These are phyloP conservation scores for Peronospora destructor DNA, from an alignment of 352 stramenopile genomes.

Conservation along the genomic window DNA sequence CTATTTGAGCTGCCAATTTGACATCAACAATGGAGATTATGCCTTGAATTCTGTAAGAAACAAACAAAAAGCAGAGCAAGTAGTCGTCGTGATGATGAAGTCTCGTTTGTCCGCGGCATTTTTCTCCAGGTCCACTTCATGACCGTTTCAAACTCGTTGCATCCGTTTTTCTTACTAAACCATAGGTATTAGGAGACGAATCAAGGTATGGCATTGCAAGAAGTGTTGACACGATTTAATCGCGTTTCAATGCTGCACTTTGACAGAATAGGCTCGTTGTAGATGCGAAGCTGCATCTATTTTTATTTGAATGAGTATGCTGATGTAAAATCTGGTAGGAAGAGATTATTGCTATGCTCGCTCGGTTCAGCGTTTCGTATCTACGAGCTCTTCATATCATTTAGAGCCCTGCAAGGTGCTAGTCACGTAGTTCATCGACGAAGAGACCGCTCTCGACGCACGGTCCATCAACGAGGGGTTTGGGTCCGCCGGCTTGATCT, in stretches of 20 bases:
- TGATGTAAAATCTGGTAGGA: too few relatives aligned
- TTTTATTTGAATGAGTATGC: too few relatives aligned
- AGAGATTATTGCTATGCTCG: not conserved
- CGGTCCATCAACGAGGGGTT: constrained; percentile 28
- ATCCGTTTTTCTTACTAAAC: constrained; percentile 62
- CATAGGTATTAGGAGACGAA: too few relatives aligned
- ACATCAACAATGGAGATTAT: constrained; percentile 75
- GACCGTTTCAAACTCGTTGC: constrained; percentile 64
- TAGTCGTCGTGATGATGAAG: constrained; percentile 77
- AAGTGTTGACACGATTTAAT: too few relatives aligned
- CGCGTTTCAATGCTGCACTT: too few relatives aligned
- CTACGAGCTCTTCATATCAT: constrained; percentile 2
- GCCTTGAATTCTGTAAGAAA: constrained; percentile 62
- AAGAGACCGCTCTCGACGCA: constrained; percentile 10
- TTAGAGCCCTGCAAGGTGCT: constrained; percentile 7
- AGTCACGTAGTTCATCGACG: constrained; percentile 15
- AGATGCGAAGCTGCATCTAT: too few relatives aligned
- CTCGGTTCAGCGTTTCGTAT: not conserved
- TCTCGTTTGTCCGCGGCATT: constrained; percentile 63
- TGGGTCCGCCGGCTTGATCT: constrained; percentile 12
- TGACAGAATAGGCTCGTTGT: too few relatives aligned
- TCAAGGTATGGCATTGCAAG: too few relatives aligned
- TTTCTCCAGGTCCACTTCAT: constrained; percentile 65
- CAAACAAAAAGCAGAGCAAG: constrained; percentile 65
- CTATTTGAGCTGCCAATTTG: constrained; percentile 77